Evolutionary conservation across 2,329 filamentous ascomycete species (phyloP).

Genomic region (Tolypocladium guangdongense): DNA sequence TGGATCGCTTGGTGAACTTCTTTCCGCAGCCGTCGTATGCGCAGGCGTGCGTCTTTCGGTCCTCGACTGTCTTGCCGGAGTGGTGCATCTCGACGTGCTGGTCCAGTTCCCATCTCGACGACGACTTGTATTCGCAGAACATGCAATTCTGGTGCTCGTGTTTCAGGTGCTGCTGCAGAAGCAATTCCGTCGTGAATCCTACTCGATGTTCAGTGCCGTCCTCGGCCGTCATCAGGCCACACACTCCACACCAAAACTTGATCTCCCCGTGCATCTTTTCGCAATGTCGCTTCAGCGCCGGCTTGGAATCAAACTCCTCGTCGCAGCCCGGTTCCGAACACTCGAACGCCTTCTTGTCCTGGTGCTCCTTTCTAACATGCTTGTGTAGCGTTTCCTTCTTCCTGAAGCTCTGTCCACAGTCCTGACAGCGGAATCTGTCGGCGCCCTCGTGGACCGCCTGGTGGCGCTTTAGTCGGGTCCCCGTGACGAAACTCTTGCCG

Average conservation of each 20-base stretch:
- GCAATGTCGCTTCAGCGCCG: conserved; percentile 60
- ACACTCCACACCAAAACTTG: conserved; percentile 70
- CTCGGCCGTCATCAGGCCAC: conserved; percentile 31
- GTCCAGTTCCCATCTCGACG: conserved; percentile 55
- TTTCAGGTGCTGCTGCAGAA: conserved; percentile 64
- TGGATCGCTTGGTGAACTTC: conserved; percentile 73
- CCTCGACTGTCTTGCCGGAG: conserved; percentile 47
- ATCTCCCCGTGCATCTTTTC: conserved; percentile 58
- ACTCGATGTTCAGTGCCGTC: conserved; percentile 30
- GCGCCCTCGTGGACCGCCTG: conserved; percentile 62
- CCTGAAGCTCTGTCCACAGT: conserved; percentile 69
- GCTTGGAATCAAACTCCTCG: conserved; percentile 62
- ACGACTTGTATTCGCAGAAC: conserved; percentile 61
- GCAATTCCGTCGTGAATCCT: conserved; percentile 60
- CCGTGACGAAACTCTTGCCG: conserved; percentile 70
- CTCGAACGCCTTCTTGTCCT: conserved; percentile 58
- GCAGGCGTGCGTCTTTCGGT: conserved; percentile 57
- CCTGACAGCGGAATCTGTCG: conserved; percentile 64
- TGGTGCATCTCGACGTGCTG: conserved; percentile 73
- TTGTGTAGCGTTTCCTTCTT: conserved; percentile 80
- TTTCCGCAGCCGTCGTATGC: conserved; percentile 58
- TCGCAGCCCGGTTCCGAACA: conserved; percentile 54
- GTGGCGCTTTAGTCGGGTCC: conserved; percentile 67
- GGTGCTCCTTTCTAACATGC: conserved; percentile 68
- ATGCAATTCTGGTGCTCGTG: conserved; percentile 65